Evolutionary conservation across 306 rosid genomes (phyloP), one percentile per base, ranked within the genome.

Genomic region (Potentilla sterilis): DNA sequence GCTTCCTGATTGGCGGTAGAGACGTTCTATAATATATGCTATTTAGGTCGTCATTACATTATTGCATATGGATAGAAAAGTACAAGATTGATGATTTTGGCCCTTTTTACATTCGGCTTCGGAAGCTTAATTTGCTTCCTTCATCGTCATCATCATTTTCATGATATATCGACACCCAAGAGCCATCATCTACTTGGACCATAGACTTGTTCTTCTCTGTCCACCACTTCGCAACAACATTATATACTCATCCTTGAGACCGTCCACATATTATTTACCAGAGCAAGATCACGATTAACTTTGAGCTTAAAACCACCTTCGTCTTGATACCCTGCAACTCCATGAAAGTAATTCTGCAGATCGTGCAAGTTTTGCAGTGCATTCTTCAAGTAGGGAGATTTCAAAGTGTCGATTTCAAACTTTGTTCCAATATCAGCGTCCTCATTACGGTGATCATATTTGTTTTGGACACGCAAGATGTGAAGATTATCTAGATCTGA

Each of bases 181-280:
- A 35, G 13, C 73, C 82, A 10, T 78, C 61, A 7, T 38, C 73
- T 7, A 63, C n/a, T 64, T 78, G 82, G 8, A 52, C 47, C 82
- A 78, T 72, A 16, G 77, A 72, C 58, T 72, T 72, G 77, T 78
- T 72, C 73, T 72, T 72, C 46, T 40, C 73, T 6, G 73, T 72
- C 82, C 77, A 78, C 77, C 78, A 79, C 4, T 22, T 43, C 9
- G 21, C 28, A 55, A 79, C 67, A 8, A 38, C 14, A 12, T 12
- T 43, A 67, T 73, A 42, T 14, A n/a, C n/a, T 73, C 69, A 37
- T 79, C 78, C 58, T 64, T 64, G 7, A 78, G 40, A 47, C 46
- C 69, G 13, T 71, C 77, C 11, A 57, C 62, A 1, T 1, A 7
- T 54, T 78, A 73, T 72, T 78, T 40, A 78, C 38, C 5, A 78